phyloP scores from a whole-genome alignment of 2,329 filamentous ascomycete species.

The Botrytis fabae region DNA sequence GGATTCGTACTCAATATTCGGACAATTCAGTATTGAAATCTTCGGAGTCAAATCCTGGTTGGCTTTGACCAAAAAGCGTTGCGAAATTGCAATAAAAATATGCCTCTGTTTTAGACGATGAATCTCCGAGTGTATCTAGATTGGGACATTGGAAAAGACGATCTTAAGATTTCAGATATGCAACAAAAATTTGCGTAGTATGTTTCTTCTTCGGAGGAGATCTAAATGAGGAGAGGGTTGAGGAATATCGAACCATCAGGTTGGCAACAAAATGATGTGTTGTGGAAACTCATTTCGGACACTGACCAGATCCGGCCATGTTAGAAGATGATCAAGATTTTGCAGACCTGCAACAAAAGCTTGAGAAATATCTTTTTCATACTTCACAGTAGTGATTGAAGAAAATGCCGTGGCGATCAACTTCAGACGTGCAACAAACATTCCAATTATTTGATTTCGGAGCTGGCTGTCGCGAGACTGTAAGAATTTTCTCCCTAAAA shows the following conservation, averaged over 20 bases:
- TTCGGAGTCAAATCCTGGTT: neutral
- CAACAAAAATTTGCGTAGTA: neutral
- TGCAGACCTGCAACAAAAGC: slow-evolving; percentile 22
- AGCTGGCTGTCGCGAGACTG: neutral
- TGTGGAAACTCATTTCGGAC: slow-evolving; percentile 8
- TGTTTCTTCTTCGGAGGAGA: neutral
- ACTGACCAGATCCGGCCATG: neutral
- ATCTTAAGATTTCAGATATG: slow-evolving; percentile 10
- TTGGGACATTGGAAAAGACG: neutral
- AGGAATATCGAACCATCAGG: neutral
- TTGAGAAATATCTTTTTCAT: neutral
- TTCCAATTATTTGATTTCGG: neutral
- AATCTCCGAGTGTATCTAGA: slow-evolving; percentile 7
- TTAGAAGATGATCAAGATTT: slow-evolving; percentile 17
- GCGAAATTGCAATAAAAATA: neutral
- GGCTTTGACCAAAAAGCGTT: neutral
- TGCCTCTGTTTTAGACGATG: neutral
- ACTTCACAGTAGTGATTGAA: neutral
- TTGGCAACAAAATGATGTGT: neutral
- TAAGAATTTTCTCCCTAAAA: neutral
- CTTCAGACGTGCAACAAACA: slow-evolving; percentile 6
- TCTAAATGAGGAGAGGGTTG: neutral
- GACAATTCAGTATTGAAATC: neutral
- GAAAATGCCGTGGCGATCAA: neutral
- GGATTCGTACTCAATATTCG: neutral